These are phyloP conservation scores for Dispira parvispora DNA, from an alignment of 192 early-diverging fungal genomes.

Conservation along the genomic window DNA sequence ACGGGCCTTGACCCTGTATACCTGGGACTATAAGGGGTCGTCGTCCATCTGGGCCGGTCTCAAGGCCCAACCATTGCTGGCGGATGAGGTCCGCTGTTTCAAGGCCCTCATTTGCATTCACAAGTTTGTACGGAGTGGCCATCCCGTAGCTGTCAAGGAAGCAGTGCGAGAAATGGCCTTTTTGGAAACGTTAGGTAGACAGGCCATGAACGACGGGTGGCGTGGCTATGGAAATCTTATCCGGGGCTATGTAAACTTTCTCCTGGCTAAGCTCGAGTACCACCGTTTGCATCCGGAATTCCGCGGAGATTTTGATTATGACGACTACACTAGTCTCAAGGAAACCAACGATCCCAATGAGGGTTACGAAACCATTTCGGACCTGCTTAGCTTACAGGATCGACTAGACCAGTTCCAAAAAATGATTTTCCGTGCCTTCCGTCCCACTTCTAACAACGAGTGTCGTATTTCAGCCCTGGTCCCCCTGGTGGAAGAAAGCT, in stretches of 20 bases:
- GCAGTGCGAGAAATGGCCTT: slow-evolving; percentile 61
- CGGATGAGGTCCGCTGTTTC: slow-evolving; percentile 91
- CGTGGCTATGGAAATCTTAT: slow-evolving; percentile 69
- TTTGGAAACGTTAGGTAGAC: slow-evolving; percentile 52
- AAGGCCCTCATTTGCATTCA: slow-evolving; percentile 89
- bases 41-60: slow-evolving; percentile 73
- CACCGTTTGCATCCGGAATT: slow-evolving; percentile 85
- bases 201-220: slow-evolving; percentile 22
- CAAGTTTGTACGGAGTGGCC: slow-evolving; percentile 89
- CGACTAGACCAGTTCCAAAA: slow-evolving; percentile 85
- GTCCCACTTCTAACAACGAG: slow-evolving; percentile 72
- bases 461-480: slow-evolving; percentile 89
- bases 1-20: slow-evolving; percentile 74
- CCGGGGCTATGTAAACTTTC: slow-evolving; percentile 74
- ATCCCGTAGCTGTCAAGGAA: slow-evolving; percentile 68
- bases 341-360: slow-evolving; percentile 96
- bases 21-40: slow-evolving; percentile 80
- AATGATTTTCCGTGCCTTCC: slow-evolving; percentile 71
- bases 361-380: slow-evolving; percentile 95
- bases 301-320: slow-evolving; percentile 90
- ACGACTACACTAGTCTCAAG: slow-evolving; percentile 87
- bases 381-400: slow-evolving; percentile 82
- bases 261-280: slow-evolving; percentile 81
- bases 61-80: slow-evolving; percentile 70
- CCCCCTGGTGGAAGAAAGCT: slow-evolving; percentile 90